These are phyloP conservation scores for Juncus inflexus DNA, from an alignment of 176 grass and related monocot species.

Conservation along the genomic window DNA sequence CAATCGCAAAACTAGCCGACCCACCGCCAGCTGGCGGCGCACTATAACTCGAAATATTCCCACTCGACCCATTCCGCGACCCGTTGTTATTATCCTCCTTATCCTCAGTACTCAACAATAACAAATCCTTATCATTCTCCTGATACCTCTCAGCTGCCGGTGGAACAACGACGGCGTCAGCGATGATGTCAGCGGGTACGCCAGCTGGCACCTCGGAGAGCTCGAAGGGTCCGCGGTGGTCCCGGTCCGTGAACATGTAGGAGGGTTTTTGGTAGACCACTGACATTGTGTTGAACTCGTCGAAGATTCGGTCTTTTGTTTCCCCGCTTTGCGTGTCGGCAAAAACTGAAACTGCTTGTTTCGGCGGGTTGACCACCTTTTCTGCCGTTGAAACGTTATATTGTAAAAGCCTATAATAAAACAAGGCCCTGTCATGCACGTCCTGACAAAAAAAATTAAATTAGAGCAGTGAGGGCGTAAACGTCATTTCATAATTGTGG, in stretches of 20 bases:
- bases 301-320: slow-evolving; percentile 98
- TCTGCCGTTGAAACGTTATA: slow-evolving; percentile 79
- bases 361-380: slow-evolving; percentile 90
- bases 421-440: slow-evolving; percentile 94
- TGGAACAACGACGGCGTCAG: slow-evolving; percentile 37
- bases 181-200: slow-evolving; percentile 50
- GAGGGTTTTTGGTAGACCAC: slow-evolving; percentile 97
- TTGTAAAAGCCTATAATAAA: slow-evolving; percentile 98
- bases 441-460: slow-evolving; percentile 46
- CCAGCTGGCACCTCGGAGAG: slow-evolving; percentile 73
- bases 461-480: slow-evolving; percentile 26
- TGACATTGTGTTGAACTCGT: slow-evolving; percentile 94
- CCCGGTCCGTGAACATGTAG: slow-evolving; percentile 98
- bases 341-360: slow-evolving; percentile 99
- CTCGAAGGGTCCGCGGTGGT: slow-evolving; percentile 94
- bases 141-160: slow-evolving; percentile 69
- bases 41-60: slow-evolving; percentile 62
- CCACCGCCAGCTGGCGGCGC: slow-evolving; percentile 63
- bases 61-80: slow-evolving; percentile 41
- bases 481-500: slow-evolving; percentile 1
- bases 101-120: slow-evolving; percentile 90
- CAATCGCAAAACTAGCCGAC: slow-evolving; percentile 55
- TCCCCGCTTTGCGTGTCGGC: slow-evolving; percentile 90
- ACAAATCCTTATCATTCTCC: slow-evolving; percentile 97
- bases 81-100: slow-evolving; percentile 73